Percentiles rank a stretch among this genome's conserved stretches.
phyloP scores from a whole-genome alignment of 805 yeast genomes.

The Metschnikowia corniflorae region DNA sequence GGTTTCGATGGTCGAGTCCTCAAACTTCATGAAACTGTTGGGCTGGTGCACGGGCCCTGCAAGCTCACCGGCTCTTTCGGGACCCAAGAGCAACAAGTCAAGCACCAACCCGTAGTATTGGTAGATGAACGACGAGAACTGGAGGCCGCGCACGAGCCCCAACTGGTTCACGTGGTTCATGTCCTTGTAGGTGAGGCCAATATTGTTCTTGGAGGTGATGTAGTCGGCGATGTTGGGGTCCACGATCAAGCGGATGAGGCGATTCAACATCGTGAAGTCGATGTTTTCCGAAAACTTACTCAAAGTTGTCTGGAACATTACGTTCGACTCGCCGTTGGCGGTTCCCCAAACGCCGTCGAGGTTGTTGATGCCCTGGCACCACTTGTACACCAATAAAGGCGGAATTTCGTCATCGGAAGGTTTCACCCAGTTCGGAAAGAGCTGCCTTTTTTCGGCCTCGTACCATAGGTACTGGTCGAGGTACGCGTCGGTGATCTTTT shows the following conservation, averaged over 20 bases:
- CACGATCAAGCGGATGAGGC: slow-evolving; percentile 72
- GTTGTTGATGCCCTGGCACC: slow-evolving; percentile 90
- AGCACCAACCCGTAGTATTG: slow-evolving; percentile 87
- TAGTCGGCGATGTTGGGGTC: slow-evolving; percentile 94
- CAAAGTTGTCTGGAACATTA: slow-evolving; percentile 75
- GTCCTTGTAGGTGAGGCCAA: slow-evolving; percentile 79
- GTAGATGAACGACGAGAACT: slow-evolving; percentile 82
- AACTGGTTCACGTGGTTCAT: slow-evolving; percentile 90
- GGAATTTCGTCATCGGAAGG: slow-evolving; percentile 94
- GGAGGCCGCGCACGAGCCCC: slow-evolving; percentile 86
- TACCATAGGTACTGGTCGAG: slow-evolving; percentile 95
- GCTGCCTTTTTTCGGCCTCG: slow-evolving; percentile 80
- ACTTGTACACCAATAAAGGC: slow-evolving; percentile 84
- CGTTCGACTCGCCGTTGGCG: slow-evolving; percentile 70
- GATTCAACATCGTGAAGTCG: slow-evolving; percentile 81
- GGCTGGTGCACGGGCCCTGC: slow-evolving; percentile 77
- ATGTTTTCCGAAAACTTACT: slow-evolving; percentile 76
- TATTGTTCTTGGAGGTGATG: slow-evolving; percentile 86
- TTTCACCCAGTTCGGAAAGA: slow-evolving; percentile 95
- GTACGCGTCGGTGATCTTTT: slow-evolving; percentile 94
- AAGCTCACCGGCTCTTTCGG: slow-evolving; percentile 79
- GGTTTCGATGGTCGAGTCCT: slow-evolving; percentile 53
- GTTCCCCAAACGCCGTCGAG: slow-evolving; percentile 76
- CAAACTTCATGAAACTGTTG: slow-evolving; percentile 74
- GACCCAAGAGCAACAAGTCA: slow-evolving; percentile 79